These are phyloP conservation scores for Chalara sp. DNA, from an alignment of 2,329 filamentous ascomycete species.

Conservation along the genomic window DNA sequence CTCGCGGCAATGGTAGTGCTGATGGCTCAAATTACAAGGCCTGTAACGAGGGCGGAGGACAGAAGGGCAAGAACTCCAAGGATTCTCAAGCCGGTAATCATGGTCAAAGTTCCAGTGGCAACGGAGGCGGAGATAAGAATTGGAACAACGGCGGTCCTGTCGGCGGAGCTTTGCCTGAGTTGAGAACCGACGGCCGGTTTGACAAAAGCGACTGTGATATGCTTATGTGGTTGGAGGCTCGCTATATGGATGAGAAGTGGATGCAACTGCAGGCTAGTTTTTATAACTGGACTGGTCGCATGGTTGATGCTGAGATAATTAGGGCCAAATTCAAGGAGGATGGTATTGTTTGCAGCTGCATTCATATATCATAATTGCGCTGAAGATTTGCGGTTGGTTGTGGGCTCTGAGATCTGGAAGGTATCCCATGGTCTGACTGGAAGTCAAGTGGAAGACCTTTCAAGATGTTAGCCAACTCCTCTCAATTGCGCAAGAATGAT, in stretches of 20 bases:
- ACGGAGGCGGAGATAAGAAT: background rate
- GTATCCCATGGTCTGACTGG: no score
- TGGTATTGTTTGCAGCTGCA: conserved; percentile 6
- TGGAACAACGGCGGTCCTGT: background rate
- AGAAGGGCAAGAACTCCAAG: no score
- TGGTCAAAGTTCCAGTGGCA: background rate
- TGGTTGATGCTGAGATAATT: conserved; percentile 23
- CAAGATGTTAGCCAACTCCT: no score
- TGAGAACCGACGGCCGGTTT: conserved; percentile 21
- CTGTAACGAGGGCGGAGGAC: background rate
- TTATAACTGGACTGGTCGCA: conserved; percentile 26
- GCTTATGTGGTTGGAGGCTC: conserved; percentile 20
- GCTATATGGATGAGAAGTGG: conserved; percentile 23
- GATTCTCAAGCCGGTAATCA: background rate
- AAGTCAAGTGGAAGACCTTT: no score
- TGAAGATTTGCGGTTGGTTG: no score
- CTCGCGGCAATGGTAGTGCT: no score
- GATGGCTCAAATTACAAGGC: background rate
- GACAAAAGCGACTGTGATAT: conserved; percentile 21
- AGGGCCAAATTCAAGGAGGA: conserved; percentile 24
- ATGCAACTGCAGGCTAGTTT: conserved; percentile 24
- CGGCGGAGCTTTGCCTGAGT: background rate
- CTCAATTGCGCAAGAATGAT: no score
- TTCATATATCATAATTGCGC: no score
- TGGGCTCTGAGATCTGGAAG: no score